Conservation (phyloP, 768 basidiomycete species). For the Termitomyces sp. region DNA sequence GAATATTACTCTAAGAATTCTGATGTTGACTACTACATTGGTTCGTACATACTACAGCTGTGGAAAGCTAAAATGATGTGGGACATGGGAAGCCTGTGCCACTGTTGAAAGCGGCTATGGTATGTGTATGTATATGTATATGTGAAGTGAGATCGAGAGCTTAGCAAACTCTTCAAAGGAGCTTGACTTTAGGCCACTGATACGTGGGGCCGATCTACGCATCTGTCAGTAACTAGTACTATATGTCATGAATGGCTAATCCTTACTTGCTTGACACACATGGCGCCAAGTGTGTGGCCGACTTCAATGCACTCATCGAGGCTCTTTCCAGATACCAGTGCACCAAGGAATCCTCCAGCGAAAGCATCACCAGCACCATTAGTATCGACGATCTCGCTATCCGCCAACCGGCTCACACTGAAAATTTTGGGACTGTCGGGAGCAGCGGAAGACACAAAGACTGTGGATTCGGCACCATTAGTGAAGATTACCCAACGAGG, state of each 20-base stretch:
- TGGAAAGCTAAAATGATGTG: constrained; percentile 13
- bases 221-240: neutral
- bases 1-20: neutral
- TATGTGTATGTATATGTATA: constrained; percentile 12
- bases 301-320: constrained; percentile 73
- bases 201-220: constrained; percentile 6
- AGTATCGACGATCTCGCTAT: constrained; percentile 83
- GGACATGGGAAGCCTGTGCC: constrained; percentile 3
- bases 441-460: constrained; percentile 60
- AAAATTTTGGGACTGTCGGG: constrained; percentile 51
- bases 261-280: constrained; percentile 76
- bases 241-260: neutral
- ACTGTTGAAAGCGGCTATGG: constrained; percentile 23
- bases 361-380: constrained; percentile 99
- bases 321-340: constrained; percentile 69
- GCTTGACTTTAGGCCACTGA: constrained; percentile 9
- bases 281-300: constrained; percentile 82
- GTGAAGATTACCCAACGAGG: constrained; percentile 88
- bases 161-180: neutral
- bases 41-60: constrained; percentile 13
- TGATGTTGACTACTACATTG: constrained; percentile 6
- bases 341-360: constrained; percentile 93
- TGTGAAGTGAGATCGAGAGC: neutral
- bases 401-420: constrained; percentile 50
- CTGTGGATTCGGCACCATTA: constrained; percentile 76